Conservation (phyloP, 164 flowering plant species). For the Magnolia officinalis region DNA sequence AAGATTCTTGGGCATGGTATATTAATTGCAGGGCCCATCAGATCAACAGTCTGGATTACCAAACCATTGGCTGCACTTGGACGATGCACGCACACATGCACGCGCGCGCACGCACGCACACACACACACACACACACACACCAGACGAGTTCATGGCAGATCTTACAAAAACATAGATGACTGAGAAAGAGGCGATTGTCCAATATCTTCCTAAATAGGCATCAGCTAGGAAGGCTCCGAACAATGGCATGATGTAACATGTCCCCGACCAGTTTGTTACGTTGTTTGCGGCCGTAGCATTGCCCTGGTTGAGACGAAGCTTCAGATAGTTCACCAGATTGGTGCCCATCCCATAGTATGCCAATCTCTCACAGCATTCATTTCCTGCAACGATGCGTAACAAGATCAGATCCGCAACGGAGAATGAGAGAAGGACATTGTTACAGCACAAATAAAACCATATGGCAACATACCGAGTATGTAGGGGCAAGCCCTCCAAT, state of each 20-base stretch:
- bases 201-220: slow-evolving; percentile 45
- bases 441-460: not conserved
- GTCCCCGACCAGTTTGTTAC: slow-evolving; percentile 47
- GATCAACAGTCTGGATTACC: no score
- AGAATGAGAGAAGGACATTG: not conserved
- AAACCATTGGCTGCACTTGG: not conserved
- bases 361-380: slow-evolving; percentile 46
- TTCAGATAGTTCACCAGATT: slow-evolving; percentile 37
- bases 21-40: not conserved
- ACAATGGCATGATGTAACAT: slow-evolving; percentile 33
- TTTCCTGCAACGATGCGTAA: slow-evolving; percentile 29
- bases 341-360: slow-evolving; percentile 46
- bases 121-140: not conserved
- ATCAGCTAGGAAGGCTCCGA: slow-evolving; percentile 49
- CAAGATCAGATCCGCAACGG: slow-evolving; percentile 8
- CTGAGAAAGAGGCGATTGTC: slow-evolving; percentile 36
- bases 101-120: no score
- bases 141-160: not conserved
- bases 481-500: slow-evolving; percentile 55
- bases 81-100: not conserved
- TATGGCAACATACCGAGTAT: slow-evolving; percentile 41
- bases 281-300: slow-evolving; percentile 29
- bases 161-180: slow-evolving; percentile 49
- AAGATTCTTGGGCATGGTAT: not conserved
- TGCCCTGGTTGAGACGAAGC: slow-evolving; percentile 27